Conservation (phyloP, 1,139 yeast species). For the Nakaseomyces nivariensis region DNA sequence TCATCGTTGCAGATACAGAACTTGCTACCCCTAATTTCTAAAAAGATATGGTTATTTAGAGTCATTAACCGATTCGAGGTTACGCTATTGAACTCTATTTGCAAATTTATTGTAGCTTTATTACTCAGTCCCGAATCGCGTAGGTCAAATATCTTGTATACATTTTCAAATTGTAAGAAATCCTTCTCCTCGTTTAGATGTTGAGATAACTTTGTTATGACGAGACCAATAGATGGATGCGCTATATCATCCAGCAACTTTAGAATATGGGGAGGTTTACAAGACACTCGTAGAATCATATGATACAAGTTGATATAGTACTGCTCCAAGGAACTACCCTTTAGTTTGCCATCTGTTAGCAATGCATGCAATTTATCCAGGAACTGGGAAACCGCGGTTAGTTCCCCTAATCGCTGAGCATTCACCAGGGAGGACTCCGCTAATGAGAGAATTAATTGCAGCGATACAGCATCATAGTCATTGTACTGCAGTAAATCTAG, state of each 20-base stretch:
- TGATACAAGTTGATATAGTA: background rate
- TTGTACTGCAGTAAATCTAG: background rate
- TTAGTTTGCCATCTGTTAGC: background rate
- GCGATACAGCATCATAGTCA: slow-evolving; percentile 7
- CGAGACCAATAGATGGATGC: slow-evolving; percentile 11
- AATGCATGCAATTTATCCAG: background rate
- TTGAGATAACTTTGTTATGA: slow-evolving; percentile 14
- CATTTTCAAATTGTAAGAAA: slow-evolving; percentile 20
- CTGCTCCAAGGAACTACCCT: background rate
- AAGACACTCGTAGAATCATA: slow-evolving; percentile 7
- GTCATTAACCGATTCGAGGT: slow-evolving; percentile 23
- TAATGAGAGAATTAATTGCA: slow-evolving; percentile 16
- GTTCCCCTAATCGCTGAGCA: slow-evolving; percentile 11
- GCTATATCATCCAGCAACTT: slow-evolving; percentile 9
- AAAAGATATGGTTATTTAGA: slow-evolving; percentile 14
- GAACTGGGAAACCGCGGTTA: background rate
- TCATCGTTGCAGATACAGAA: slow-evolving; percentile 25
- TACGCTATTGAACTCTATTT: slow-evolving; percentile 16
- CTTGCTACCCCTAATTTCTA: slow-evolving; percentile 23
- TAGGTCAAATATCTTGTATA: slow-evolving; percentile 9
- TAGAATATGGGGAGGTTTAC: slow-evolving; percentile 12
- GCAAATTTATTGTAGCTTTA: slow-evolving; percentile 14
- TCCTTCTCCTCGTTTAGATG: slow-evolving; percentile 2
- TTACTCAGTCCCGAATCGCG: background rate
- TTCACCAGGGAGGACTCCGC: slow-evolving; percentile 14